Base-by-base conservation (phyloP, 2,329 filamentous ascomycete genomes). In the Neofusicoccum umdonicola region DNA sequence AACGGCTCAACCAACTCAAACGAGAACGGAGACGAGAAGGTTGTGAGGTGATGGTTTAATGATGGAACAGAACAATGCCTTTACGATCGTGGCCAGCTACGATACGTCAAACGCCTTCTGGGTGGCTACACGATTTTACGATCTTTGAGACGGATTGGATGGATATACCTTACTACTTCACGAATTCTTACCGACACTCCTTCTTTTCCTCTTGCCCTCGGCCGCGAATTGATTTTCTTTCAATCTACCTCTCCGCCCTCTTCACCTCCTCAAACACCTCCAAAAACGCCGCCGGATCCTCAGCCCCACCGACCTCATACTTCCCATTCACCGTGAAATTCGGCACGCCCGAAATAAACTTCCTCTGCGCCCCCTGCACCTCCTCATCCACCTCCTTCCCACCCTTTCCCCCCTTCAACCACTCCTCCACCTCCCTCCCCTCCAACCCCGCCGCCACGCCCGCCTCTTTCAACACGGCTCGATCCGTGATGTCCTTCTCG, bases 271-370 rank as follows among this genome's bases (percentile, higher is more conserved):
- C 80, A 74, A 94, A 90, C 54, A 88, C 78, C 70, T 87, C 81
- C 67, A 91, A 75, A 71, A 93, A 93, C 1, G 83, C 84, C 51
- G 82, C 80, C 2, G 88, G 83, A 66, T 92, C 90, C 77, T 93
- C 88, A 1, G 90, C 91, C 1, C 91, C 91, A 34, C 87, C 84
- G 35, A 94, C 76, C 69, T 88, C 84, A 75, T 87, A 89, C 69
- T 80, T 81, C 1, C 82, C 88, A 71, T 93, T 89, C 67, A 95
- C 84, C 12, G 87, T 87, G 73, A 92, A 93, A 74, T 90, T 86
- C 6, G 91, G 91, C 67, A 95, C 91, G 0, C 90, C 90, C 62
- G 78, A 82, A 44, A 93, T 82, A 63, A 81, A 80, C 71, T 83
- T 81, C 66, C 70, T 69, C 66, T 77, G 72, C 58, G 81, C 76